Evolutionary conservation across 768 basidiomycete species (phyloP).

Genomic region (Rhodosporidiobolus odoratus): DNA sequence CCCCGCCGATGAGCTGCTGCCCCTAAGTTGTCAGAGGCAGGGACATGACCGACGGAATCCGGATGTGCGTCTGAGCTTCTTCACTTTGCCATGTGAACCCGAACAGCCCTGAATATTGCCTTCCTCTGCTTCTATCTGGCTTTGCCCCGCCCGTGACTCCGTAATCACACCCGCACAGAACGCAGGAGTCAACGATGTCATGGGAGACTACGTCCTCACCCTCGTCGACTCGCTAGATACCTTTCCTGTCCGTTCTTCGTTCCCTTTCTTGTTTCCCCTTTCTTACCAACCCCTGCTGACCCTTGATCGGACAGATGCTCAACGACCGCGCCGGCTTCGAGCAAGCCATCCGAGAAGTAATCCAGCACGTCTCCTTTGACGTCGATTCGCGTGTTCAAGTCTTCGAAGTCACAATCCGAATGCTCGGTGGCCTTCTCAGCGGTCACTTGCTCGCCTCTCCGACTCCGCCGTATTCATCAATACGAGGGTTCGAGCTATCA

Average conservation of each 20-base stretch:
- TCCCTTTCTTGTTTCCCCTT: neutral
- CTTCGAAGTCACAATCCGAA: conserved; percentile 93
- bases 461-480: neutral
- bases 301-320: conserved; percentile 50
- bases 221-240: conserved; percentile 67
- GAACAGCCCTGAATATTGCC: neutral
- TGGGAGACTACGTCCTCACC: conserved; percentile 63
- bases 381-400: conserved; percentile 95
- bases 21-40: conserved; percentile 75
- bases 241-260: conserved; percentile 54
- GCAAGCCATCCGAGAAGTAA: conserved; percentile 72
- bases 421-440: conserved; percentile 62
- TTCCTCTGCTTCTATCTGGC: conserved; percentile 7
- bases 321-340: conserved; percentile 73
- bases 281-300: neutral
- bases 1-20: conserved; percentile 61
- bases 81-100: neutral
- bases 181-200: conserved; percentile 79
- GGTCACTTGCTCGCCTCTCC: conserved; percentile 47
- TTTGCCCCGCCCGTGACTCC: neutral
- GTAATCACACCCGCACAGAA: conserved; percentile 54
- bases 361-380: conserved; percentile 80
- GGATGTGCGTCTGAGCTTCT: conserved; percentile 31
- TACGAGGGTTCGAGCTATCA: conserved; percentile 44
- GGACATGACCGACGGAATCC: conserved; percentile 51